Evolutionary conservation across 306 rosid species (phyloP).

Genomic region (Ormosia semicastrata): DNA sequence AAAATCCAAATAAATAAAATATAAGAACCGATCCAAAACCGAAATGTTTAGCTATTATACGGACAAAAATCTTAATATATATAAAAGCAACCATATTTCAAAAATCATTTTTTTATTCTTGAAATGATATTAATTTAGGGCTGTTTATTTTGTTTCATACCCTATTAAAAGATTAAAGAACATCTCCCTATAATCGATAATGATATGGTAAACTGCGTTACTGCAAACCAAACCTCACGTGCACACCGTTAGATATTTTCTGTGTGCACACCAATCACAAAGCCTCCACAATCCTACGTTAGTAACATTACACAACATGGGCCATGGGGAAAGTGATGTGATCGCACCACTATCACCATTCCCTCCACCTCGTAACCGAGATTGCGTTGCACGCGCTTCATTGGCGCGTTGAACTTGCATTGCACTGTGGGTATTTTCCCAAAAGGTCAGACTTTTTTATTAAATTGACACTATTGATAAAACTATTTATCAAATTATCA

Average conservation of each 20-base stretch:
- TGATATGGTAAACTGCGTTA: too few species aligned
- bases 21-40: too few species aligned
- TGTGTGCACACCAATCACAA: conserved; percentile 24
- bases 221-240: conserved; percentile 38
- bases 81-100: neutral
- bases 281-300: neutral
- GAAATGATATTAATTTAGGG: neutral
- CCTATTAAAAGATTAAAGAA: too few species aligned
- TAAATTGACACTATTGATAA: too few species aligned
- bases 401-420: conserved; percentile 32
- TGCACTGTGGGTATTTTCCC: neutral
- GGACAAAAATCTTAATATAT: too few species aligned
- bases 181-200: too few species aligned
- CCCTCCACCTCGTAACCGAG: neutral
- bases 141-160: too few species aligned
- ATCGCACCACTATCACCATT: neutral
- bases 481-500: too few species aligned
- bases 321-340: neutral
- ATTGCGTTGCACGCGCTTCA: conserved; percentile 15
- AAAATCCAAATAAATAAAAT: too few species aligned
- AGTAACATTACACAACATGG: too few species aligned
- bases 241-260: conserved; percentile 31
- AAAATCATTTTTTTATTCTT: neutral
- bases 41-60: too few species aligned
- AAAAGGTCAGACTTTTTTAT: too few species aligned